These are phyloP conservation scores for Boletus subcaerulescens DNA, from an alignment of 768 basidiomycete species.

Conservation along the genomic window DNA sequence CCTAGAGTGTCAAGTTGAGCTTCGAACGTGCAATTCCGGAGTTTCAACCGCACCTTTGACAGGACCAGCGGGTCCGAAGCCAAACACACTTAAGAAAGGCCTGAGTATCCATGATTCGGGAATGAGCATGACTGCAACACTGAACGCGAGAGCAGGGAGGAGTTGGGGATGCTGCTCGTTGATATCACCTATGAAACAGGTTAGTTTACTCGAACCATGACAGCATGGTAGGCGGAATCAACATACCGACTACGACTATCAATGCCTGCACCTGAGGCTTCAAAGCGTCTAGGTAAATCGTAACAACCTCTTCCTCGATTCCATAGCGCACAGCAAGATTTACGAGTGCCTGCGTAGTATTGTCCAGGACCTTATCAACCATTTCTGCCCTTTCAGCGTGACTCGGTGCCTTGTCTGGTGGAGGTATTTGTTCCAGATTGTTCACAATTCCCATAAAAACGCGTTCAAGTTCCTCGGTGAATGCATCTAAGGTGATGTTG, in stretches of 20 bases:
- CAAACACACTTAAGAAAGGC: slow-evolving; percentile 10
- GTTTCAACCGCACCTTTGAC: slow-evolving; percentile 7
- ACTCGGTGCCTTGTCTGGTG: not conserved
- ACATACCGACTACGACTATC: slow-evolving; percentile 7
- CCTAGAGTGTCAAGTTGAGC: not conserved
- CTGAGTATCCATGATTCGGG: slow-evolving; percentile 14
- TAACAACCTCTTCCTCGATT: not conserved
- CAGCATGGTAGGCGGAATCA: not conserved
- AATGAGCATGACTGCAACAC: slow-evolving; percentile 5
- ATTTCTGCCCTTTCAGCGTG: slow-evolving; percentile 4
- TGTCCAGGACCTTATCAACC: slow-evolving; percentile 7
- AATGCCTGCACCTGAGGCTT: slow-evolving; percentile 4
- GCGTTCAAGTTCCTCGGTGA: slow-evolving; percentile 8
- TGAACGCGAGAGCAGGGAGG: not conserved
- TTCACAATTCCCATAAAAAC: not conserved
- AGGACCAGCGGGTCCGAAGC: slow-evolving; percentile 15
- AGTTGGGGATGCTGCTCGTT: slow-evolving; percentile 12
- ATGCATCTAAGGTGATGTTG: not conserved
- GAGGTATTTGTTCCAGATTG: not conserved
- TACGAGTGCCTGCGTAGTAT: not conserved
- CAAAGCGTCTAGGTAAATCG: not conserved
- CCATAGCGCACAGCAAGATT: not conserved
- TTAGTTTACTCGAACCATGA: not conserved
- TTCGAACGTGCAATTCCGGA: not conserved
- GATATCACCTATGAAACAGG: slow-evolving; percentile 9